Conservation (phyloP, 2,329 filamentous ascomycete genomes). For the Fusarium secorum region DNA sequence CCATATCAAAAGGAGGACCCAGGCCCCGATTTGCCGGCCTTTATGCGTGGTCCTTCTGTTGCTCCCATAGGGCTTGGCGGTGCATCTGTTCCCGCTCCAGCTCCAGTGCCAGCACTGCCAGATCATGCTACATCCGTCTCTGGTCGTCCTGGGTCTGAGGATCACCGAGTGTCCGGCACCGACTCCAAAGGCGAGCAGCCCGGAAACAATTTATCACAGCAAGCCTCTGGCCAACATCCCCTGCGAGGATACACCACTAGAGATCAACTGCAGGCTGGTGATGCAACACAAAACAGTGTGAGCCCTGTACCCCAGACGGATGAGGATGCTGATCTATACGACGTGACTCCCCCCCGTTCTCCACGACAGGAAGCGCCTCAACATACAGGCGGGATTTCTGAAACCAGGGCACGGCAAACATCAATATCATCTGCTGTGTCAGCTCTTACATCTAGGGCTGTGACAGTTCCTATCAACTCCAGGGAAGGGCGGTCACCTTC, state of each 20-base stretch:
- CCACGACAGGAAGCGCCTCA: slow-evolving; percentile 40
- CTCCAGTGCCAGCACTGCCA: slow-evolving; percentile 15
- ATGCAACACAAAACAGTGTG: slow-evolving; percentile 44
- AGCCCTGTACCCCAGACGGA: slow-evolving; percentile 43
- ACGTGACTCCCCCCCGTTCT: slow-evolving; percentile 56
- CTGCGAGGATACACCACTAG: slow-evolving; percentile 48
- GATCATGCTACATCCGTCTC: neutral
- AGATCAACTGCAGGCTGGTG: slow-evolving; percentile 38
- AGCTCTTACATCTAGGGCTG: slow-evolving; percentile 5
- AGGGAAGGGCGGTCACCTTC: slow-evolving; percentile 2
- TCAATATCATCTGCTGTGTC: slow-evolving; percentile 31
- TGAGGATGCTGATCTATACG: slow-evolving; percentile 55
- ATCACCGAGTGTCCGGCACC: neutral
- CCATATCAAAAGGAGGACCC: slow-evolving; percentile 76
- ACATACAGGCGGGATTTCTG: neutral
- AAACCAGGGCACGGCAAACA: slow-evolving; percentile 7
- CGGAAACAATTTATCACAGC: slow-evolving; percentile 10
- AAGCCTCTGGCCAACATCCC: slow-evolving; percentile 45
- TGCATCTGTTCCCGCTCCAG: slow-evolving; percentile 39
- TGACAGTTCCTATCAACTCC: slow-evolving; percentile 23
- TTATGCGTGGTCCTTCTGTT: slow-evolving; percentile 60
- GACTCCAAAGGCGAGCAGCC: slow-evolving; percentile 15
- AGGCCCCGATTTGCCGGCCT: slow-evolving; percentile 60
- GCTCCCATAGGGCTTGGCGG: slow-evolving; percentile 45
- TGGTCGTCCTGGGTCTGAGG: neutral